Conservation (phyloP, 2,329 filamentous ascomycete genomes). For the Trichophyton verrucosum region DNA sequence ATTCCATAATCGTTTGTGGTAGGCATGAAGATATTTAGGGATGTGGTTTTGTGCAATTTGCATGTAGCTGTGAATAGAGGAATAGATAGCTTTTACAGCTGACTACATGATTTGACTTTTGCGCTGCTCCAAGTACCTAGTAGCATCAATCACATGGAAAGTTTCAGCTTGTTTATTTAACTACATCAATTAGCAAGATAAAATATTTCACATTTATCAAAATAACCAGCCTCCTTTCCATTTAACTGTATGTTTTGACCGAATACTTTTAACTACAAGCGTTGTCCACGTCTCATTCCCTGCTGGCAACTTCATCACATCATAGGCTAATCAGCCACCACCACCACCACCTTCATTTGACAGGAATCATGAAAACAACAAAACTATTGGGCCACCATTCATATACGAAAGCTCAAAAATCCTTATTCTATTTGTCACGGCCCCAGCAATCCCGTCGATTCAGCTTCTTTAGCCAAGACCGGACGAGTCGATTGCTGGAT, state of each 20-base stretch:
- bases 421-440: neutral
- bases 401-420: neutral
- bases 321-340: neutral
- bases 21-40: neutral
- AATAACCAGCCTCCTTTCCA: neutral
- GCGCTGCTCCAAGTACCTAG: neutral
- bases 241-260: neutral
- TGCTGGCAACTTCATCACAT: neutral
- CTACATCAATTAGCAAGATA: neutral
- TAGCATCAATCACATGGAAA: constrained; percentile 1
- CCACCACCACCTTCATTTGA: neutral
- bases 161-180: too few relatives aligned
- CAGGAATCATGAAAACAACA: neutral
- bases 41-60: neutral
- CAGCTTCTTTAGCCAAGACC: neutral
- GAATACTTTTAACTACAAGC: neutral
- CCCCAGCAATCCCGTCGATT: neutral
- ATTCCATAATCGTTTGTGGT: neutral
- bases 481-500: neutral
- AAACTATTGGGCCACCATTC: neutral
- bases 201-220: neutral
- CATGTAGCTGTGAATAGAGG: neutral
- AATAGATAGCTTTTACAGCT: neutral
- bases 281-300: neutral
- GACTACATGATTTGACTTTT: neutral